Base-by-base conservation (phyloP, 352 stramenopile species). In the Phytophthora sp. region DNA sequence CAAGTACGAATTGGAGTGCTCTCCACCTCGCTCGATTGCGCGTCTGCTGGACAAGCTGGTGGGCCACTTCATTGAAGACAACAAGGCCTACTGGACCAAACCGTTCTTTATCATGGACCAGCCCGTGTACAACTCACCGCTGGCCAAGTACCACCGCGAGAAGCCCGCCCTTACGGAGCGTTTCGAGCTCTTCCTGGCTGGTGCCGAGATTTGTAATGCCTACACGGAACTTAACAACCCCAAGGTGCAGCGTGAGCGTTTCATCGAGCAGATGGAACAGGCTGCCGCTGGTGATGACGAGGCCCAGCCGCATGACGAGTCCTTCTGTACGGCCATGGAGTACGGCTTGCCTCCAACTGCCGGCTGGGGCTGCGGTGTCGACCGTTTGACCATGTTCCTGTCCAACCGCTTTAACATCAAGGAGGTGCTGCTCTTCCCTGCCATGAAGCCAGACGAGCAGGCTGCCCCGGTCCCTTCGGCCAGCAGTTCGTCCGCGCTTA, bases 211-310 rank as follows among this genome's bases (percentile, higher is more conserved):
- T 70, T 98, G 96, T 58, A 99, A 99, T 78, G 97, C 98, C 13
- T 99, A 99, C 84, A 98, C 95, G 70, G 98, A 99, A 80, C 88
- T 99, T 36, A 99, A 98, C 65, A 97, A 99, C 82, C 97, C 98
- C 15, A 90, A 97, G 69, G 82, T 91, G 13, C 87, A 95, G 74
- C 82, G 86, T 53, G 76, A 93, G 63, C 85, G 85, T 31, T 96
- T 95, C 69, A 89, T 88, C 33, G 82, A 88, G 63, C 87, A 95
- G 71, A 89, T 87, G 75, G 71, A 84, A 61, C 85, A 95, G 71
- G 82, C 82, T n/a, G 86, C 82, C 2, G 77, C 78, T 24, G 88
- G 88, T 33, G 88, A 96, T 21, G 84, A 94, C 56, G 86, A 96
- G 64, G 88, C 90, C 16, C 89, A 94, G 73, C 84, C 86, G 61